Percentiles rank a stretch among this genome's conserved stretches.
These are phyloP conservation scores for Dendrobium chrysotoxum DNA, from an alignment of 106 monocot species.

Conservation along the genomic window DNA sequence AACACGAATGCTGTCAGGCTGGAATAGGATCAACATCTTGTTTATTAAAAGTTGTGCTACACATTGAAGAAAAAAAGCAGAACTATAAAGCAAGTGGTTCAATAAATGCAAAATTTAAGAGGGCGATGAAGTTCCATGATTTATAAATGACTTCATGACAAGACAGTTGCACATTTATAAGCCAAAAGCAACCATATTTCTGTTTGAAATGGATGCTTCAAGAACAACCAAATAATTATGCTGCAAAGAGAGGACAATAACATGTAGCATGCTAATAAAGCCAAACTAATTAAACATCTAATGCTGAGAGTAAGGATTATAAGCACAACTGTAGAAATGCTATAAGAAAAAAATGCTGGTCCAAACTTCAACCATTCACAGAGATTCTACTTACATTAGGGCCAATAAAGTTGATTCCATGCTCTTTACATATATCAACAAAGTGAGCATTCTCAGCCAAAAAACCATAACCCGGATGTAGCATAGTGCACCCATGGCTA, in stretches of 20 bases:
- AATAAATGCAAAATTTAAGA: constrained; percentile 1
- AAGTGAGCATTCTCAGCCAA: constrained; percentile 91
- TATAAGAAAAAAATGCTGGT: background rate
- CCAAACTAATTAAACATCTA: background rate
- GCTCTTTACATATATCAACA: constrained; percentile 87
- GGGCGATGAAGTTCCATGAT: background rate
- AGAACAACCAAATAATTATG: background rate
- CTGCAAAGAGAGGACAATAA: background rate
- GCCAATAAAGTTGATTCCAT: constrained; percentile 93
- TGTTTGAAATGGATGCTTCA: background rate
- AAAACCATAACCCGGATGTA: constrained; percentile 96
- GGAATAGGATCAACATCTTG: constrained; percentile 11
- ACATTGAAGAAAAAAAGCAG: background rate
- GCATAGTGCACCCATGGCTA: constrained; percentile 81
- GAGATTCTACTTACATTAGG: constrained; percentile 62
- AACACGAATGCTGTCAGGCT: constrained; percentile 85
- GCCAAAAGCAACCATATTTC: background rate
- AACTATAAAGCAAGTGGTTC: background rate
- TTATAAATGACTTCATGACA: background rate
- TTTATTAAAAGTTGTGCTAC: background rate
- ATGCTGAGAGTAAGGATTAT: background rate
- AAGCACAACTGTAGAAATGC: background rate
- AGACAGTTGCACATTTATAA: background rate
- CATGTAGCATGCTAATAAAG: background rate
- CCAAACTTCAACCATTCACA: background rate